These are phyloP conservation scores for Cladobotryum protrusum DNA, from an alignment of 2,329 filamentous ascomycete genomes.

Conservation along the genomic window DNA sequence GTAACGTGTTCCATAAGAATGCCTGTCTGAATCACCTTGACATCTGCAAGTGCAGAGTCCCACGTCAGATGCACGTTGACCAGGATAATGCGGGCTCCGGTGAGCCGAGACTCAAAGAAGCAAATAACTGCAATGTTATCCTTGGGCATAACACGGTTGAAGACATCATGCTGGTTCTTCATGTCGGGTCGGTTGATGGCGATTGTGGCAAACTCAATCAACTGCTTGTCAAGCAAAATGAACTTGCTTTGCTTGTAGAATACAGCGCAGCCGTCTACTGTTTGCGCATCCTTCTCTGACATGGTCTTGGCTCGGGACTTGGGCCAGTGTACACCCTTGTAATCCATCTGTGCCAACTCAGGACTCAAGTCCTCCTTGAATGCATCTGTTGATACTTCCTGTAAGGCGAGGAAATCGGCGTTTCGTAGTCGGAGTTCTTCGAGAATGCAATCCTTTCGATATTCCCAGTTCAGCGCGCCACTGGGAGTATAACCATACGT, in stretches of 20 bases:
- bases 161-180: conserved; percentile 95
- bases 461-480: conserved; percentile 77
- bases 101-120: conserved; percentile 86
- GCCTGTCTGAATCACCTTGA: conserved; percentile 93
- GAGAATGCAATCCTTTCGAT: conserved; percentile 74
- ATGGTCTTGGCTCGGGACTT: conserved; percentile 88
- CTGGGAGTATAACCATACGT: conserved; percentile 89
- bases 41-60: conserved; percentile 85
- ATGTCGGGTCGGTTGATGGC: conserved; percentile 94
- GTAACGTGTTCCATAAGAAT: conserved; percentile 90
- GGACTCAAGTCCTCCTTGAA: conserved; percentile 88
- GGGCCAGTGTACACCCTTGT: conserved; percentile 90
- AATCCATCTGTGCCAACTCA: conserved; percentile 78
- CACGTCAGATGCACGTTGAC: conserved; percentile 93
- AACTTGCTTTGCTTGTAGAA: conserved; percentile 97
- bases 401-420: conserved; percentile 85
- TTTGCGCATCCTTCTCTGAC: conserved; percentile 78
- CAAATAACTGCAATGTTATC: conserved; percentile 92
- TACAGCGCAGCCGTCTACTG: conserved; percentile 93
- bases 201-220: conserved; percentile 85
- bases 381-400: conserved; percentile 87
- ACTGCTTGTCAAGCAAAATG: conserved; percentile 86
- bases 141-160: conserved; percentile 97
- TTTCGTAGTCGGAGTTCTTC: conserved; percentile 73
- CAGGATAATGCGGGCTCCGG: conserved; percentile 85